Conservation (phyloP, 2,329 filamentous ascomycete species). For the Talaromyces pinophilus region DNA sequence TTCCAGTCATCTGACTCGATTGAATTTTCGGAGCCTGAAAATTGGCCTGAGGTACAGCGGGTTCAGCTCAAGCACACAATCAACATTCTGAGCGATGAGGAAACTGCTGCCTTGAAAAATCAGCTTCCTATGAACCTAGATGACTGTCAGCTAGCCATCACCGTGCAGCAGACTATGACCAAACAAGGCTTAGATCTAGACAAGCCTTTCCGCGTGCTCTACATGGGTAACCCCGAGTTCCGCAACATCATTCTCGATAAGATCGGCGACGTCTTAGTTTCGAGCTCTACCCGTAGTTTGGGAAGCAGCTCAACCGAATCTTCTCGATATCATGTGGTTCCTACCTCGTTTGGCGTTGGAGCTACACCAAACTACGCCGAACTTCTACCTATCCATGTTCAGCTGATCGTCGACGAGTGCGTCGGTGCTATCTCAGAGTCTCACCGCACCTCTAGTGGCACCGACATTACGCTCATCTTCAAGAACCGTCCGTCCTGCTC, state of each 20-base stretch:
- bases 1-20: slow-evolving; percentile 41
- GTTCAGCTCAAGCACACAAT: slow-evolving; percentile 48
- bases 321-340: slow-evolving; percentile 51
- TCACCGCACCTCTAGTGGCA: slow-evolving; percentile 29
- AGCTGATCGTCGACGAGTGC: slow-evolving; percentile 53
- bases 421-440: slow-evolving; percentile 35
- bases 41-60: slow-evolving; percentile 42
- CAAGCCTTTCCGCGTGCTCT: slow-evolving; percentile 48
- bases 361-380: slow-evolving; percentile 50
- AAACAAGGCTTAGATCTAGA: slow-evolving; percentile 42
- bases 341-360: slow-evolving; percentile 49
- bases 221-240: slow-evolving; percentile 43
- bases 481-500: slow-evolving; percentile 42
- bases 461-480: slow-evolving; percentile 40
- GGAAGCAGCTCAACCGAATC: slow-evolving; percentile 42
- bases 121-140: slow-evolving; percentile 32
- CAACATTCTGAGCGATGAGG: slow-evolving; percentile 36
- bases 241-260: slow-evolving; percentile 49
- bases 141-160: slow-evolving; percentile 40
- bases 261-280: slow-evolving; percentile 50
- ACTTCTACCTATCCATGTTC: slow-evolving; percentile 50
- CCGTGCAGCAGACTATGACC: slow-evolving; percentile 48
- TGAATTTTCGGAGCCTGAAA: slow-evolving; percentile 46
- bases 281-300: slow-evolving; percentile 38
- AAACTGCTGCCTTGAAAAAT: slow-evolving; percentile 34